These are phyloP conservation scores for Nannochloropsis granulata DNA, from an alignment of 108 stramenopile genomes.

Conservation along the genomic window DNA sequence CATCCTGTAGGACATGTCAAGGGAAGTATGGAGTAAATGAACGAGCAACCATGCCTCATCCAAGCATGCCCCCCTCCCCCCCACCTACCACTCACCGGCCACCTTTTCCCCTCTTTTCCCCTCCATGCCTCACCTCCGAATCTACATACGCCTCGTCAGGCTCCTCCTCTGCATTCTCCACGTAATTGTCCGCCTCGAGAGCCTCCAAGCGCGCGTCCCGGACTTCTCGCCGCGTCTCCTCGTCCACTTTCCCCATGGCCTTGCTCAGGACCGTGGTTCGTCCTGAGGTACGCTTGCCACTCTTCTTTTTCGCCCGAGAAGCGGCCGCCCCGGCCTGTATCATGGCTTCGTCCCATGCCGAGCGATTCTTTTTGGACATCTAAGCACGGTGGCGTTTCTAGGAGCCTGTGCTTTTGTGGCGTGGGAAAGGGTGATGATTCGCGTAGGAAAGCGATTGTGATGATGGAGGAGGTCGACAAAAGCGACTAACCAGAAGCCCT, in stretches of 20 bases:
- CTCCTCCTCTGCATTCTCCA: slow-evolving; percentile 28
- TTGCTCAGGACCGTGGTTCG: slow-evolving; percentile 30
- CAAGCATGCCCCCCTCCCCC: not conserved
- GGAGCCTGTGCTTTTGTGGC: too few relatives aligned
- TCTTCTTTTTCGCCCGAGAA: slow-evolving; percentile 1
- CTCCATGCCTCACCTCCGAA: slow-evolving; percentile 12
- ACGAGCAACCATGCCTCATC: not conserved
- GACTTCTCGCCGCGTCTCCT: slow-evolving; percentile 27
- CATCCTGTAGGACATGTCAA: not conserved
- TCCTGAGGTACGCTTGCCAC: not conserved
- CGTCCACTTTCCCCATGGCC: slow-evolving; percentile 33
- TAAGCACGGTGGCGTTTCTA: too few relatives aligned
- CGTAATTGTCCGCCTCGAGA: slow-evolving; percentile 37
- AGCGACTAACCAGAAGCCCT: too few relatives aligned
- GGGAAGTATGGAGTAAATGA: not conserved
- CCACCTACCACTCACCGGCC: not conserved
- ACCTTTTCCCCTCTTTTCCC: not conserved
- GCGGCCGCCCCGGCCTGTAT: not conserved
- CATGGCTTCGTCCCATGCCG: slow-evolving; percentile 20
- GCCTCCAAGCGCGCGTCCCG: slow-evolving; percentile 30
- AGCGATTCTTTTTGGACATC: slow-evolving; percentile 20
- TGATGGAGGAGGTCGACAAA: too few relatives aligned
- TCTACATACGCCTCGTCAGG: slow-evolving; percentile 23
- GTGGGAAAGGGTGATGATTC: too few relatives aligned
- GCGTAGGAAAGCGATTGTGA: too few relatives aligned